Evolutionary conservation across 148 eudicot species (phyloP), one percentile per base, ranked within the genome.

Genomic region (Limonium bicolor): DNA sequence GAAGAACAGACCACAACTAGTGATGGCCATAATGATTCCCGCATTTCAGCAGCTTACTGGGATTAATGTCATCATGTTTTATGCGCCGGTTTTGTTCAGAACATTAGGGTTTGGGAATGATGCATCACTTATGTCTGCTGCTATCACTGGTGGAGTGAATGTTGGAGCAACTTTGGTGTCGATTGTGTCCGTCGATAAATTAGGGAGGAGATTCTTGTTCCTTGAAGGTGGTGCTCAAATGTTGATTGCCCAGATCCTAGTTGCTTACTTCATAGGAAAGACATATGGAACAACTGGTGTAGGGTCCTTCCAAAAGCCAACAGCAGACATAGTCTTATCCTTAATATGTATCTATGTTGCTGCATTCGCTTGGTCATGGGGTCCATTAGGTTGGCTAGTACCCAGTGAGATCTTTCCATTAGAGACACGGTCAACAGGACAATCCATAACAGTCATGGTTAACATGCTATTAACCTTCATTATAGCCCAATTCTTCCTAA

Each of bases 281-380:
- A n/a, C n/a, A n/a, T n/a, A n/a, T n/a, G n/a, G n/a, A n/a, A n/a
- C n/a, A n/a, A n/a, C n/a, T n/a, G n/a, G n/a, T n/a, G n/a, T n/a
- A n/a, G n/a, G n/a, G n/a, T n/a, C n/a, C n/a, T n/a, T n/a, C n/a
- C n/a, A n/a, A n/a, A n/a, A n/a, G n/a, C n/a, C n/a, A n/a, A n/a
- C n/a, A n/a, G n/a, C n/a, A n/a, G n/a, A n/a, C n/a, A n/a, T n/a
- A n/a, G n/a, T n/a, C n/a, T n/a, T n/a, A n/a, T n/a, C n/a, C n/a
- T n/a, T n/a, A n/a, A n/a, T n/a, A n/a, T n/a, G n/a, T n/a, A n/a
- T n/a, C n/a, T n/a, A n/a, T 23, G 81, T 90, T 16, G 64, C 86
- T 2, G 51, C 85, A 0, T 90, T 90, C 1, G 99, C 95, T 0
- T 90, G 99, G 99, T 90, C 99, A 0, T 84, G 93, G 88, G 99